These are phyloP conservation scores for Dendrocalamus sinicus DNA, from an alignment of 176 grass and related monocot genomes.

Conservation along the genomic window DNA sequence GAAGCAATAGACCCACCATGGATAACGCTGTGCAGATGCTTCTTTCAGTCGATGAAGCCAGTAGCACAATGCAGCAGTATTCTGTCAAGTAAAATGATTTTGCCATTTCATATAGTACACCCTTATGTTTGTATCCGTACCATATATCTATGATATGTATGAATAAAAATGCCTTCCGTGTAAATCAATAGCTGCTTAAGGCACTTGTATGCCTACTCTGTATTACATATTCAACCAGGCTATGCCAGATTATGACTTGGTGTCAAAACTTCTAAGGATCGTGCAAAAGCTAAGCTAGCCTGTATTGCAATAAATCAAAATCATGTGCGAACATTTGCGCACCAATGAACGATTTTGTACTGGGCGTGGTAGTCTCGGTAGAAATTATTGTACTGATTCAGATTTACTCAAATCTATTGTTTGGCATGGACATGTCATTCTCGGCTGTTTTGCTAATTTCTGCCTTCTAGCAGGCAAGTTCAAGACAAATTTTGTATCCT, in stretches of 20 bases:
- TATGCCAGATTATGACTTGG: constrained; percentile 16
- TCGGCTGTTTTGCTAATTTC: not conserved
- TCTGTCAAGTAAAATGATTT: not conserved
- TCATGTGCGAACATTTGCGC: not conserved
- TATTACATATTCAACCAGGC: not conserved
- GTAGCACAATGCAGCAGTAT: constrained; percentile 1
- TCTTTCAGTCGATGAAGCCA: constrained; percentile 51
- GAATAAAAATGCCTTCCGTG: not conserved
- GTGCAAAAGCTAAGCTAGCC: not conserved
- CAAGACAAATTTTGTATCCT: not conserved
- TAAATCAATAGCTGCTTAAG: not conserved
- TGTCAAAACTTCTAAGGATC: not conserved
- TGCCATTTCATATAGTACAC: not conserved
- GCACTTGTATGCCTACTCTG: not conserved
- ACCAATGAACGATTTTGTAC: not conserved
- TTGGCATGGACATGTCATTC: not conserved
- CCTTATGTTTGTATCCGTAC: not conserved
- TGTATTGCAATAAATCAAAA: not conserved
- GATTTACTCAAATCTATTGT: not conserved
- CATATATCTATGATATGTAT: not conserved
- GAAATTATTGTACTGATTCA: not conserved
- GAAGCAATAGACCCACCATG: too few species aligned
- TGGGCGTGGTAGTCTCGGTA: not conserved
- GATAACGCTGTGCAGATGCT: constrained; percentile 47
- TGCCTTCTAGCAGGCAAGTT: not conserved